Conservation (phyloP, 2,329 filamentous ascomycete genomes). For the Pseudovirgaria hyperparasitica region DNA sequence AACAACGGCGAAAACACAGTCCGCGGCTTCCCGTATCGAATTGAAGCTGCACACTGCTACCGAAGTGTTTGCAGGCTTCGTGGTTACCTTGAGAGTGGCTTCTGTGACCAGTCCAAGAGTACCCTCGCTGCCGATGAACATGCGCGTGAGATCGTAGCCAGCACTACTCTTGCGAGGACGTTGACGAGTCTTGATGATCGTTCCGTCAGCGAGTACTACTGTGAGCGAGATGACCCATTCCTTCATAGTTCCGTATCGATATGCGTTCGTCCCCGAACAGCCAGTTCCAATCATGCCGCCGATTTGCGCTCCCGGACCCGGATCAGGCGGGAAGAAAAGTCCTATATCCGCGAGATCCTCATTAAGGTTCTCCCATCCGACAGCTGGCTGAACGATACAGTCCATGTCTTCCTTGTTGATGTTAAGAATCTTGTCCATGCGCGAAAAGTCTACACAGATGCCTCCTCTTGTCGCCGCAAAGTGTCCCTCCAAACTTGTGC, state of each 20-base stretch:
- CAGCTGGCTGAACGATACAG: constrained; percentile 48
- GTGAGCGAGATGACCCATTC: constrained; percentile 85
- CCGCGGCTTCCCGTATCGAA: constrained; percentile 56
- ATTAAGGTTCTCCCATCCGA: constrained; percentile 80
- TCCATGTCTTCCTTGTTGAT: constrained; percentile 59
- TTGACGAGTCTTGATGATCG: constrained; percentile 78
- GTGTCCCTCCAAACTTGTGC: constrained; percentile 82
- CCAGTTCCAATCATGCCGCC: constrained; percentile 76
- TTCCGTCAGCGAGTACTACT: constrained; percentile 81
- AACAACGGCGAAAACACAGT: constrained; percentile 71
- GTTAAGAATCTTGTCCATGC: constrained; percentile 69
- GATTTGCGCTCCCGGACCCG: constrained; percentile 83
- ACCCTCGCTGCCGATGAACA: constrained; percentile 85
- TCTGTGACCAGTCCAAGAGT: constrained; percentile 87
- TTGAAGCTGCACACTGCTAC: constrained; percentile 63
- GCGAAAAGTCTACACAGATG: constrained; percentile 72
- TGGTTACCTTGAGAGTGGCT: constrained; percentile 75
- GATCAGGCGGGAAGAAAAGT: constrained; percentile 86
- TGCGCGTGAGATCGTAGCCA: constrained; percentile 79
- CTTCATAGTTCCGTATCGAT: constrained; percentile 87
- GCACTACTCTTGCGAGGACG: constrained; percentile 80
- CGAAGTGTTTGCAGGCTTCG: constrained; percentile 64
- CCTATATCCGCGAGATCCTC: constrained; percentile 58
- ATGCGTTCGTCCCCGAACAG: constrained; percentile 74
- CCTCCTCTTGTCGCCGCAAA: constrained; percentile 73